These are phyloP conservation scores for Dendrobium officinale DNA, from an alignment of 106 monocot species.

Conservation along the genomic window DNA sequence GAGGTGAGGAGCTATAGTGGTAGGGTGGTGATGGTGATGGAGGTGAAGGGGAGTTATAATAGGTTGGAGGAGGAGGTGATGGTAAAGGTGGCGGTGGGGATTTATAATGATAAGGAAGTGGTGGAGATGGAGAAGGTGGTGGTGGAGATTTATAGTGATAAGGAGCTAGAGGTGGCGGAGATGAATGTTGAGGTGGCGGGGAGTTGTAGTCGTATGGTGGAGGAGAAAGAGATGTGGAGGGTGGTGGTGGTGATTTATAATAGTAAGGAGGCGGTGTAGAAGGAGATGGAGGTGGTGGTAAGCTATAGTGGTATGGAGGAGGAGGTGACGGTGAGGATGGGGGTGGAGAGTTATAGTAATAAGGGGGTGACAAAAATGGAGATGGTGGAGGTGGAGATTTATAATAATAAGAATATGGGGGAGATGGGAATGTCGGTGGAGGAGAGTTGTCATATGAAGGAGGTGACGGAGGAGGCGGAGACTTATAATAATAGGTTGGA, in stretches of 20 bases:
- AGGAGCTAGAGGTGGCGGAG: slow-evolving; percentile 10
- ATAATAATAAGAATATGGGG: background rate
- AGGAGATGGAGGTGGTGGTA: too few species aligned
- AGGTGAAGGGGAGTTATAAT: slow-evolving; percentile 8
- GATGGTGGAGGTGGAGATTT: background rate
- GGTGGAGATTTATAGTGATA: slow-evolving; percentile 28
- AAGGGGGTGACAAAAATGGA: too few species aligned
- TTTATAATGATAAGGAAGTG: slow-evolving; percentile 16
- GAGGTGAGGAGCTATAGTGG: slow-evolving; percentile 20
- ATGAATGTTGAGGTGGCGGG: background rate
- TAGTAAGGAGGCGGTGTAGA: too few species aligned
- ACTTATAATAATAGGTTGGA: slow-evolving; percentile 13
- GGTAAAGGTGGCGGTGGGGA: slow-evolving; percentile 13
- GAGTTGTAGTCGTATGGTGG: background rate
- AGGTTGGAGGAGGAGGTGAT: background rate
- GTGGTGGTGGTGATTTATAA: too few species aligned
- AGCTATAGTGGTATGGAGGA: too few species aligned
- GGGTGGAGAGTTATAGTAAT: too few species aligned
- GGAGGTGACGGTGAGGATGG: slow-evolving; percentile 7
- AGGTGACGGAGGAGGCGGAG: slow-evolving; percentile 9
- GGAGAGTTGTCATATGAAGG: background rate
- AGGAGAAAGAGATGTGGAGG: too few species aligned
- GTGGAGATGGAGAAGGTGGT: slow-evolving; percentile 13
- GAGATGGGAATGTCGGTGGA: background rate
- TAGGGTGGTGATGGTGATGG: slow-evolving; percentile 16